Base-by-base conservation (phyloP, 106 monocot genomes). In the Agapanthus africanus region DNA sequence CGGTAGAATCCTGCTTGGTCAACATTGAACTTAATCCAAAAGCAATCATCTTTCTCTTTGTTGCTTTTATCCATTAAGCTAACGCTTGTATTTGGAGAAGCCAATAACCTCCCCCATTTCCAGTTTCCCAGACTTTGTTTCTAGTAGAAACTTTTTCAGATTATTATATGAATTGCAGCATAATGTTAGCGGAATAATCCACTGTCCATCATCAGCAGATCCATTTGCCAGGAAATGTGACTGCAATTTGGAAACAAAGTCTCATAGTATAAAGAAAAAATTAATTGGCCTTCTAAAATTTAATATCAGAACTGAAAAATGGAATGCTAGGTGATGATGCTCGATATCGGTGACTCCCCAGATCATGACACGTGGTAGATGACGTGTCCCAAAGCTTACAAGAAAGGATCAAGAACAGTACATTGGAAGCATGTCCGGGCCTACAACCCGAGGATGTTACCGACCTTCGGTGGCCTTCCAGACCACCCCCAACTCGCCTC, bases 1-100 rank as follows among this genome's bases (percentile, higher is more conserved):
- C 95, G 77, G 57, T 97, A 97, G 78, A 97, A 91, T 16, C 95
- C 95, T 37, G 91, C 91, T 73, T 91, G 88, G 54, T 87, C 74
- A 46, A 91, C 82, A 75, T 97, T 97, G 74, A 97, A 70, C 66
- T 97, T 97, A 52, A 97, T 72, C 91, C 91, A 97, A 56, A 52
- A 69, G 19, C 7, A n/a, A 50, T 26, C 76, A 39, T 4, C 27
- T 39, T 25, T 40, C 25, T 11, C 39, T 22, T 65, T 15, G 11
- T 21, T 39, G 61, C 6, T 62, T 36, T 34, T 21, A 62, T 42
- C 68, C 14, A 62, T 78, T 41, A 49, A 69, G 66, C 65, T 27
- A 42, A 54, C 32, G 10, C 51, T 65, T 40, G 5, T 33, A 77
- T 67, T 39, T 51, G 66, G 56, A 47, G 70, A 49, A n/a, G 31